A percentile compares a stretch with the other conserved stretches of the same genome.
These are phyloP conservation scores for Cladosporium phlei DNA, from an alignment of 2,329 filamentous ascomycete species.

Conservation along the genomic window DNA sequence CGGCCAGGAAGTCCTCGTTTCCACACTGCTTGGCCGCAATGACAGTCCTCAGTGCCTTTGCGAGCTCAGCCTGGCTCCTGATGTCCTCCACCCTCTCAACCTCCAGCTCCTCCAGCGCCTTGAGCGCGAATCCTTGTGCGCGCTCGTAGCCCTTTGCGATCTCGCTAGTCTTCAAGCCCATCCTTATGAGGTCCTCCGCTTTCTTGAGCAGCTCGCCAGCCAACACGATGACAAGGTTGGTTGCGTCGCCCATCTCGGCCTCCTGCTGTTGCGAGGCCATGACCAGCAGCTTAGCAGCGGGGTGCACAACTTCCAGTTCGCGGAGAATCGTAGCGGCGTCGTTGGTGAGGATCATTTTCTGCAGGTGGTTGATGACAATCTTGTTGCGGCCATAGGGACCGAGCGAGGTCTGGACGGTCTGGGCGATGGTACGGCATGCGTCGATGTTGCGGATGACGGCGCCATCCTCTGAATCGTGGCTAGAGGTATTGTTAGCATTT, in stretches of 20 bases:
- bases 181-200: conserved; percentile 90
- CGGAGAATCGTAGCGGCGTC: conserved; percentile 95
- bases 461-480: conserved; percentile 98
- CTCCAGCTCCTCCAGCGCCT: conserved; percentile 72
- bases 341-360: conserved; percentile 99
- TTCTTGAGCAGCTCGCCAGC: conserved; percentile 95
- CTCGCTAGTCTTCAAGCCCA: conserved; percentile 98
- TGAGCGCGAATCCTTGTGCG: conserved; percentile 81
- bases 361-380: conserved; percentile 98
- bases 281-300: conserved; percentile 92
- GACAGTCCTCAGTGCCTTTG: conserved; percentile 92
- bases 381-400: conserved; percentile 98
- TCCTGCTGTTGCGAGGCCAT: conserved; percentile 99
- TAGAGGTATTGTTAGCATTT: conserved; percentile 43
- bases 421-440: conserved; percentile 90
- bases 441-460: conserved; percentile 98
- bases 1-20: conserved; percentile 80
- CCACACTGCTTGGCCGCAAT: conserved; percentile 96
- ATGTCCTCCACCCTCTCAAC: conserved; percentile 89
- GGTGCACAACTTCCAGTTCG: conserved; percentile 97
- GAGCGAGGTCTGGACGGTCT: conserved; percentile 93
- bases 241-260: conserved; percentile 97
- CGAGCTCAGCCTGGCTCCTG: conserved; percentile 73
- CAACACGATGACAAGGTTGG: conserved; percentile 92
- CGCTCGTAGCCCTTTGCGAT: conserved; percentile 95